Base-by-base conservation (phyloP, 1,284 basidiomycete species). In the Leccinum pachyderme region DNA sequence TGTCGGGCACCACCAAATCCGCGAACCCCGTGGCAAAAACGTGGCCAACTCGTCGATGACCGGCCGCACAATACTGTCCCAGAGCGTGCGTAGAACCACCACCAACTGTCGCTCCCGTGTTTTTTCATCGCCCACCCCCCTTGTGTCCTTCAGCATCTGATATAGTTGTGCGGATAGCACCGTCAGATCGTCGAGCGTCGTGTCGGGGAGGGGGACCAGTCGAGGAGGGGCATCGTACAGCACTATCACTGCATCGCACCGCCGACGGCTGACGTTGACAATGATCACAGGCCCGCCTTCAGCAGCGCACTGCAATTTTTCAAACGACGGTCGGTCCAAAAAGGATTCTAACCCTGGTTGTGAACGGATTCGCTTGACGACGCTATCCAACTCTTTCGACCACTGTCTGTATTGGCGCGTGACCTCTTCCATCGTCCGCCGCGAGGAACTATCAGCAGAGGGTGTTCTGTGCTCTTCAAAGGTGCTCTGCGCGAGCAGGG, bases 1-100 rank as follows among this genome's bases (percentile, higher is more conserved):
- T 6, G 75, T 77, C 0, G 73, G 75, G 51, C 75, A 79, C 77
- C 77, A 79, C 75, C 77, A 78, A 22, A 79, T 71, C 8, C 71
- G 71, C 11, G 73, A 62, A 25, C 67, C 59, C n/a, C 61, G 55
- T 2, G 57, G 57, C 15, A 70, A 43, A 5, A 66, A 49, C 5
- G 49, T 31, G 4, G 44, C n/a, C 1, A 75, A 60, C 18, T 60
- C 60, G n/a, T 63, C 64, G 1, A 64, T 62, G 15, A 76, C 55
- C 2, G 71, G 72, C 9, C 37, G 2, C 4, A 70, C 68, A 32
- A 76, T 49, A 5, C 55, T 47, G 24, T 68, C 61, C 74, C 75
- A 76, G 11, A 77, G 60, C 3, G 46, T 52, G 15, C 67, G 55
- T 22, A 76, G 52, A 4, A 65, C 56, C 3, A 54, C 48, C 7